Evolutionary conservation across 2,329 filamentous ascomycete genomes (phyloP).

Genomic region (Fusarium tjaetaba): DNA sequence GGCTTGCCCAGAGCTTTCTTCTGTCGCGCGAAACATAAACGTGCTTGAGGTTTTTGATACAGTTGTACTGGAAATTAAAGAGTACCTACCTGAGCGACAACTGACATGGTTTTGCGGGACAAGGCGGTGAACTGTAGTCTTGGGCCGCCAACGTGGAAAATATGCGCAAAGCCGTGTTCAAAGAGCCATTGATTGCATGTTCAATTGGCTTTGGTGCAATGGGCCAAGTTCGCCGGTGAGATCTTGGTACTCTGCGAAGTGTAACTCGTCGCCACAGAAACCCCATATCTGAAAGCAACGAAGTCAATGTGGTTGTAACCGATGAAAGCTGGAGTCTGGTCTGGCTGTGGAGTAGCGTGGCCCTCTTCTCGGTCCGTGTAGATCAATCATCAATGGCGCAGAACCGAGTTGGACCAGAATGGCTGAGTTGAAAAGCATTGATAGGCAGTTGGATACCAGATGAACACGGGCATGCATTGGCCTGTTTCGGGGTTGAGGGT

Average conservation of each 20-base stretch:
- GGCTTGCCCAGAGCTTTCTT: background rate
- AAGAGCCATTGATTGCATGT: too few relatives aligned
- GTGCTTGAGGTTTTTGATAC: background rate
- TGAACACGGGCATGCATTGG: background rate
- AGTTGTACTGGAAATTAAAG: background rate
- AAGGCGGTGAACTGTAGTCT: background rate
- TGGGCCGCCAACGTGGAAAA: background rate
- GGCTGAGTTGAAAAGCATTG: background rate
- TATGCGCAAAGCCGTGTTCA: background rate
- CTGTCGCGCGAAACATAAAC: background rate
- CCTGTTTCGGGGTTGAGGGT: background rate
- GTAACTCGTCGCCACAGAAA: conserved; percentile 7
- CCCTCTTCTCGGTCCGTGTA: background rate
- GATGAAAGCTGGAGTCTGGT: background rate
- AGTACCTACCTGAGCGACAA: background rate
- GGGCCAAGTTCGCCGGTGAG: background rate
- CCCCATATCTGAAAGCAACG: background rate
- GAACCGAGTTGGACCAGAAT: background rate
- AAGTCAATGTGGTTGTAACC: background rate
- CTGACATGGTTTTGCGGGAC: background rate
- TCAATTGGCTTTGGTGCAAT: background rate
- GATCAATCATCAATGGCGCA: background rate
- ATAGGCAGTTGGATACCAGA: background rate
- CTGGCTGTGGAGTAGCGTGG: background rate
- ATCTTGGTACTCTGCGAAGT: background rate